These are phyloP conservation scores for Apophysomyces ossiformis DNA, from an alignment of 371 early-diverging fungal genomes.

Conservation along the genomic window DNA sequence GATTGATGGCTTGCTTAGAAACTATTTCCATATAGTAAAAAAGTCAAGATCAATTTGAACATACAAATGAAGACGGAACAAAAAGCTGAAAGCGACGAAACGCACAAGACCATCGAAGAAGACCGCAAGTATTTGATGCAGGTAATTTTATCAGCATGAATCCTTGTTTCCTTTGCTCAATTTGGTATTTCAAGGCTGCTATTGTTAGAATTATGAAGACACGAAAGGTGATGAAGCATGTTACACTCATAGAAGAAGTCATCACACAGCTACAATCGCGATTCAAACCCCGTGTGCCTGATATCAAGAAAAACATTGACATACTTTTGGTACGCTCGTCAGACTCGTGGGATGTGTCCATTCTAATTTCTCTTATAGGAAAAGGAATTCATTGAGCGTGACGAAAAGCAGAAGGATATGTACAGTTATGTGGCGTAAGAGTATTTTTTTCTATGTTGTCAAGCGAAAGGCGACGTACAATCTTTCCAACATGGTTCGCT, in stretches of 20 bases:
- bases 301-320: slow-evolving; percentile 97
- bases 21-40: slow-evolving; percentile 60
- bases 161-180: background rate
- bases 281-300: slow-evolving; percentile 90
- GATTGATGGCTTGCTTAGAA: background rate
- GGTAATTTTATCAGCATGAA: slow-evolving; percentile 34
- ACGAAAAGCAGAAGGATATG: slow-evolving; percentile 82
- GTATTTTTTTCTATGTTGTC: background rate
- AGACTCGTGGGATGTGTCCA: background rate
- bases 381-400: slow-evolving; percentile 94
- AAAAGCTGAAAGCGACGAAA: slow-evolving; percentile 87
- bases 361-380: slow-evolving; percentile 51
- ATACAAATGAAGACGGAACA: slow-evolving; percentile 82
- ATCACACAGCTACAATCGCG: slow-evolving; percentile 86
- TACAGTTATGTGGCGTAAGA: slow-evolving; percentile 86
- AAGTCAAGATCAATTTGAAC: slow-evolving; percentile 85
- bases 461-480: background rate
- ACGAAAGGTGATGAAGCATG: slow-evolving; percentile 89
- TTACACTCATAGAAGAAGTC: slow-evolving; percentile 86
- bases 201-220: slow-evolving; percentile 97
- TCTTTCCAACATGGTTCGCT: too few relatives aligned
- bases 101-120: slow-evolving; percentile 86
- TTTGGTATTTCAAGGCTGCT: slow-evolving; percentile 68
- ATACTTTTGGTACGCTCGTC: slow-evolving; percentile 68
- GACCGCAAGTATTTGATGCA: slow-evolving; percentile 92